Base-by-base conservation (phyloP, 2,329 filamentous ascomycete species). In the Aspergillus sp. region DNA sequence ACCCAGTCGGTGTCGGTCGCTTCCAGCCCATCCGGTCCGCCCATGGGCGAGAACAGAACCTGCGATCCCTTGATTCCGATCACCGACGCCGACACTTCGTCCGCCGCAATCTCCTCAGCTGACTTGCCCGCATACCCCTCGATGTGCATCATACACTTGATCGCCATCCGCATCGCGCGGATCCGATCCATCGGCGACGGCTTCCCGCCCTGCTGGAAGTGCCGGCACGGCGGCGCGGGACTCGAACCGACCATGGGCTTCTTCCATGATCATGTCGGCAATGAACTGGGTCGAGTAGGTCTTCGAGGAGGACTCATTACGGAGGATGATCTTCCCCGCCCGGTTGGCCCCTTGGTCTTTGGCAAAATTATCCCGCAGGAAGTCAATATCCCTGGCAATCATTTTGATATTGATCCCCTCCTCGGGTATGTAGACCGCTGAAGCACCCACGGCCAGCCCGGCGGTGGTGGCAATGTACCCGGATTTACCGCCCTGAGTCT, bases 161-260 rank as follows among this genome's bases (percentile, higher is more conserved):
- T 91, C 7, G 88, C 86, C 52, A 98, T 79, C 31, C 91, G 75
- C 15, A 94, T 82, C 2, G 91, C 89, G 29, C 91, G 79, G 50
- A 89, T 88, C 34, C 91, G 82, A 63, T 98, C 91, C 88, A 98
- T 96, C 5, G 91, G 79, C 2, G 85, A 93, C 0, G 91, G 91
- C 26, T 84, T 85, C 36, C 86, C 86, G 47, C 88, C 88, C 65
- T 95, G 89, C 62, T 95, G 88, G 44, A 93, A 88, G 64, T 95
- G 88, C 10, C 88, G 88, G 88, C 31, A 93, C 89, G 45, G 85
- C 88, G 55, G 91, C 82, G 39, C 89, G 80, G 28, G 84, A 83
- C 61, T 98, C 91, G 54, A 98, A 98, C 11, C 86, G 79, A 43
- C 86, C 86, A 48, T 84, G 80, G 6, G 86, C 84, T 60, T 96